Percentiles rank a stretch among this genome's conserved stretches.
These are phyloP conservation scores for Perilla frutescens DNA, from an alignment of 257 asterid genomes.

Conservation along the genomic window DNA sequence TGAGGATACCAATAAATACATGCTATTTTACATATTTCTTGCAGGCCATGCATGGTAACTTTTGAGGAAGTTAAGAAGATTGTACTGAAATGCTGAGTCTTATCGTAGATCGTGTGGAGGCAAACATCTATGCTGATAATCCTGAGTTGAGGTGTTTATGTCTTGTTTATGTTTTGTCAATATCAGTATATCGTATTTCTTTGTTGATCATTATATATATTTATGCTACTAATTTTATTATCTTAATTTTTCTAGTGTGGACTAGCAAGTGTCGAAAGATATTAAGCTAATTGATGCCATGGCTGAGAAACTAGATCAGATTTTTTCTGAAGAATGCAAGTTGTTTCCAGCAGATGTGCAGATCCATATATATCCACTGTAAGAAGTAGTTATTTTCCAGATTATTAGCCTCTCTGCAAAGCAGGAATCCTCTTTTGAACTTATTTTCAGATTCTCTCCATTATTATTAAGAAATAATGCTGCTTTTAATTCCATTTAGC, in stretches of 20 bases:
- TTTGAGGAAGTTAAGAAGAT: constrained; percentile 36
- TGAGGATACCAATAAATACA: constrained; percentile 13
- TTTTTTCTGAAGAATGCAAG: constrained; percentile 96
- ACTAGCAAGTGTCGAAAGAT: constrained; percentile 89
- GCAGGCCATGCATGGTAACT: constrained; percentile 23
- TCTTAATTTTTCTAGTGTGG: constrained; percentile 59
- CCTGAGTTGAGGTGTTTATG: constrained; percentile 88
- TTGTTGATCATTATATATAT: constrained; percentile 24
- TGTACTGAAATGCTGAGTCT: constrained; percentile 94
- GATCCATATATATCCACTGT: constrained; percentile 94
- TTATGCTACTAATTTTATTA: constrained; percentile 20
- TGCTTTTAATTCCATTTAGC: background rate
- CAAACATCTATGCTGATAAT: constrained; percentile 93
- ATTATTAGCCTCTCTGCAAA: constrained; percentile 15
- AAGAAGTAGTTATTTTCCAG: constrained; percentile 44
- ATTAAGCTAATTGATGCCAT: constrained; percentile 92
- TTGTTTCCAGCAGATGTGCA: constrained; percentile 99
- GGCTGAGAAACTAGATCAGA: constrained; percentile 90
- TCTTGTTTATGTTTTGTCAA: constrained; percentile 13
- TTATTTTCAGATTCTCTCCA: constrained; percentile 26
- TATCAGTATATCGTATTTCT: constrained; percentile 25
- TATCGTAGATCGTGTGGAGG: constrained; percentile 97
- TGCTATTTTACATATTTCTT: constrained; percentile 29
- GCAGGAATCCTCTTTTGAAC: constrained; percentile 2
- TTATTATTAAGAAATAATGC: constrained; percentile 14